phyloP scores from a whole-genome alignment of 1,284 basidiomycete species.

The Microbotryomycetes sp. region DNA sequence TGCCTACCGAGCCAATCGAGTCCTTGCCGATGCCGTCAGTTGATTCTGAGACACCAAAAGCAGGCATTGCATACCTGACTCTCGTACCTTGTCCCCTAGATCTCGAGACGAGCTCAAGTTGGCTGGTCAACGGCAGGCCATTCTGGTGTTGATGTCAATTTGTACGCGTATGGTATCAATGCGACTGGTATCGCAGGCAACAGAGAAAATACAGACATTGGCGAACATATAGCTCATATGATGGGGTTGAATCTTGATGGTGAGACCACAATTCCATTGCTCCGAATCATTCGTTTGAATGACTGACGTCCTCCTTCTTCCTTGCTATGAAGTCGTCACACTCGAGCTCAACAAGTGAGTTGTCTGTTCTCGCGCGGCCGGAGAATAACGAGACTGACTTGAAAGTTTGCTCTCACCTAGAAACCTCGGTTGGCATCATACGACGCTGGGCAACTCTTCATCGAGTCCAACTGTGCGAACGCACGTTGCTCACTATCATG shows the following conservation, averaged over 20 bases:
- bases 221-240: slow-evolving; percentile 10
- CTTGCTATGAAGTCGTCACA: slow-evolving; percentile 14
- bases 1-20: slow-evolving; percentile 20
- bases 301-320: slow-evolving; percentile 3
- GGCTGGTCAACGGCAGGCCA: slow-evolving; percentile 45
- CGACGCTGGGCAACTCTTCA: slow-evolving; percentile 5
- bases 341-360: slow-evolving; percentile 27
- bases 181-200: slow-evolving; percentile 39
- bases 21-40: slow-evolving; percentile 36
- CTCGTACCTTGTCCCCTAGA: slow-evolving; percentile 17
- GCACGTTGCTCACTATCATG: slow-evolving; percentile 27
- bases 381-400: neutral
- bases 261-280: slow-evolving; percentile 20
- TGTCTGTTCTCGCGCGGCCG: neutral
- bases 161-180: slow-evolving; percentile 41
- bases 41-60: neutral
- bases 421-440: slow-evolving; percentile 9
- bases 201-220: slow-evolving; percentile 43
- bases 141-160: slow-evolving; percentile 45
- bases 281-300: slow-evolving; percentile 29
- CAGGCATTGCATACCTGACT: too few species aligned
- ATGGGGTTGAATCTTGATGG: slow-evolving; percentile 21
- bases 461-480: neutral
- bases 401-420: neutral
- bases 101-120: slow-evolving; percentile 41